A percentile compares a stretch with the other conserved stretches of the same genome.
Conservation (phyloP, 371 early-diverging fungal genomes). For the Mortierella sp. region DNA sequence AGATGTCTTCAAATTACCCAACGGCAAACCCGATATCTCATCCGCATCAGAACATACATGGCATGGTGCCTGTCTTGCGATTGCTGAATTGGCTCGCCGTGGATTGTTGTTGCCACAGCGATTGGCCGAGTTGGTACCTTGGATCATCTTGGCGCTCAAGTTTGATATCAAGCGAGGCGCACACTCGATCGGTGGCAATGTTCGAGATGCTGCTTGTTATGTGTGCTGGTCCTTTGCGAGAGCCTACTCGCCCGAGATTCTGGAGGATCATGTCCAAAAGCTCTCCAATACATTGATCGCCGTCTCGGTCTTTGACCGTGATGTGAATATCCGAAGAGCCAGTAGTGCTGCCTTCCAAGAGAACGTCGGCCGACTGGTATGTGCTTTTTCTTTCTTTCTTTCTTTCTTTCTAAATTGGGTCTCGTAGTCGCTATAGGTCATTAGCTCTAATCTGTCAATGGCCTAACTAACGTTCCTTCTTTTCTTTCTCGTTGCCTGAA, state of each 20-base stretch:
- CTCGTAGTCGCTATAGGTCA: no score
- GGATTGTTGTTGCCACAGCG: constrained; percentile 82
- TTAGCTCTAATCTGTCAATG: not conserved
- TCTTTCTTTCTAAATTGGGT: not conserved
- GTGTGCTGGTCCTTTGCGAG: constrained; percentile 98
- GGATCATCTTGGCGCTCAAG: constrained; percentile 81
- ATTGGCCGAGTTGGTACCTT: constrained; percentile 77
- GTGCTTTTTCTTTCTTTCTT: constrained; percentile 1
- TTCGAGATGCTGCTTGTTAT: constrained; percentile 96
- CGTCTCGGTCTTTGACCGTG: constrained; percentile 91
- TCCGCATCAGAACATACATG: constrained; percentile 90
- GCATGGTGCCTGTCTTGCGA: constrained; percentile 94
- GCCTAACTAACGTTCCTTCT: not conserved
- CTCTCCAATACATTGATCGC: constrained; percentile 82
- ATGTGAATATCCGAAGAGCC: constrained; percentile 95
- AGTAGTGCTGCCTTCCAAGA: constrained; percentile 98
- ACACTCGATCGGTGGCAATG: constrained; percentile 92
- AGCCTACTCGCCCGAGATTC: constrained; percentile 80
- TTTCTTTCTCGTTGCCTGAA: not conserved
- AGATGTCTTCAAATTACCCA: constrained; percentile 58
- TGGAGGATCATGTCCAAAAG: constrained; percentile 66
- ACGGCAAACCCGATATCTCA: constrained; percentile 70
- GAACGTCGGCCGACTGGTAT: constrained; percentile 92
- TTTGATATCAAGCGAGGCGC: constrained; percentile 91
- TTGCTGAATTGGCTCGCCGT: constrained; percentile 92